Conservation (phyloP, 2,329 filamentous ascomycete species). For the Aspergillus cejpii region DNA sequence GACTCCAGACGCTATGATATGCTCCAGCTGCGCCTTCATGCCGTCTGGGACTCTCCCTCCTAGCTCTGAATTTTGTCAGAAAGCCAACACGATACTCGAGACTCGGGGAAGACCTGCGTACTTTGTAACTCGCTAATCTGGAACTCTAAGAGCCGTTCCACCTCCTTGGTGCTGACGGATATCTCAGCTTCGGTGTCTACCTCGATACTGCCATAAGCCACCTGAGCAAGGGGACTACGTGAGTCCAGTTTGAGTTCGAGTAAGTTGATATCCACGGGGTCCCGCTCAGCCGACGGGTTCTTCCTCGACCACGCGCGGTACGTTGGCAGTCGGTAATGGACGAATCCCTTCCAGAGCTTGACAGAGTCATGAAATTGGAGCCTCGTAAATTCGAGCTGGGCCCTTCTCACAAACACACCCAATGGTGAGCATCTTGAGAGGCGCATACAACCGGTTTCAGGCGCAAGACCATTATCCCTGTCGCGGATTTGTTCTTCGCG, state of each 20-base stretch:
- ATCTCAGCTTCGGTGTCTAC: slow-evolving; percentile 37
- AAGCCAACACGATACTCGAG: not conserved
- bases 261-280: slow-evolving; percentile 57
- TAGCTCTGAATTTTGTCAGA: slow-evolving; percentile 49
- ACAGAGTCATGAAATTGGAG: slow-evolving; percentile 73
- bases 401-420: slow-evolving; percentile 70
- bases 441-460: slow-evolving; percentile 49
- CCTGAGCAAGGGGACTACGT: slow-evolving; percentile 43
- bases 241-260: slow-evolving; percentile 52
- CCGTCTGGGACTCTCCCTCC: slow-evolving; percentile 71
- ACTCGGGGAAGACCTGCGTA: slow-evolving; percentile 34
- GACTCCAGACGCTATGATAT: slow-evolving; percentile 60
- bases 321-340: slow-evolving; percentile 72
- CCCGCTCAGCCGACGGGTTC: slow-evolving; percentile 42
- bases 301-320: slow-evolving; percentile 53
- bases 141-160: slow-evolving; percentile 76
- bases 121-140: slow-evolving; percentile 84
- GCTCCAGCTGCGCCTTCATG: slow-evolving; percentile 63
- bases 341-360: slow-evolving; percentile 74
- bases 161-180: slow-evolving; percentile 65
- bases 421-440: slow-evolving; percentile 70
- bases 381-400: slow-evolving; percentile 70
- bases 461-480: slow-evolving; percentile 48
- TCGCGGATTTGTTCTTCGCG: slow-evolving; percentile 55
- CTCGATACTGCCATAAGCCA: slow-evolving; percentile 47